Conservation (phyloP, 2,329 filamentous ascomycete genomes). For the Metarhizium guizhouense region DNA sequence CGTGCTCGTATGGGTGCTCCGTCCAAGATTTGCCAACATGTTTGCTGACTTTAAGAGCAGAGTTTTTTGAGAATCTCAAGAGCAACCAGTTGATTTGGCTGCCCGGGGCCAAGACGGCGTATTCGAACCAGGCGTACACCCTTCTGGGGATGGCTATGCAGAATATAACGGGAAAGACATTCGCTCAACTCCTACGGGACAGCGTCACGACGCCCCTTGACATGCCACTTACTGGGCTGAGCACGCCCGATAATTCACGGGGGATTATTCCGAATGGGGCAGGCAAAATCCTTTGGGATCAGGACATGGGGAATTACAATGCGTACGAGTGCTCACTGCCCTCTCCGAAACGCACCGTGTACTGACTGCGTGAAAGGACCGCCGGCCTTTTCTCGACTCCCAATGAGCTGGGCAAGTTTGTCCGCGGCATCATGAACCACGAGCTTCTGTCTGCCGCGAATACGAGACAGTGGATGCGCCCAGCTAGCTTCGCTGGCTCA, state of each 20-base stretch:
- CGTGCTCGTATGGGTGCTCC: neutral
- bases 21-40: neutral
- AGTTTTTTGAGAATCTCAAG: neutral
- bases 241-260: too few species aligned
- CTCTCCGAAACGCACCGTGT: neutral
- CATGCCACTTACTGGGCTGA: too few species aligned
- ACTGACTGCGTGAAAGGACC: slow-evolving; percentile 10
- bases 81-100: neutral
- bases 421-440: slow-evolving; percentile 15
- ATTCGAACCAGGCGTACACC: slow-evolving; percentile 1
- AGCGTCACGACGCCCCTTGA: too few species aligned
- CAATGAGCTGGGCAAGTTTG: slow-evolving; percentile 16
- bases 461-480: too few species aligned
- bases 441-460: too few species aligned
- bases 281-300: too few species aligned
- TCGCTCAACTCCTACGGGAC: neutral
- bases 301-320: too few species aligned
- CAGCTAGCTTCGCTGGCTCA: too few species aligned
- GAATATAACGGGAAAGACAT: slow-evolving; percentile 1
- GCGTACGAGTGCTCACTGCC: too few species aligned
- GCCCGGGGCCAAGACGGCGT: neutral
- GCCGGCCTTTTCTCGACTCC: slow-evolving; percentile 23
- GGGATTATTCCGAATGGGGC: too few species aligned
- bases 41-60: neutral
- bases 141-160: slow-evolving; percentile 1